phyloP scores from a whole-genome alignment of 495 filamentous ascomycete species.

The Glonium stellatum region DNA sequence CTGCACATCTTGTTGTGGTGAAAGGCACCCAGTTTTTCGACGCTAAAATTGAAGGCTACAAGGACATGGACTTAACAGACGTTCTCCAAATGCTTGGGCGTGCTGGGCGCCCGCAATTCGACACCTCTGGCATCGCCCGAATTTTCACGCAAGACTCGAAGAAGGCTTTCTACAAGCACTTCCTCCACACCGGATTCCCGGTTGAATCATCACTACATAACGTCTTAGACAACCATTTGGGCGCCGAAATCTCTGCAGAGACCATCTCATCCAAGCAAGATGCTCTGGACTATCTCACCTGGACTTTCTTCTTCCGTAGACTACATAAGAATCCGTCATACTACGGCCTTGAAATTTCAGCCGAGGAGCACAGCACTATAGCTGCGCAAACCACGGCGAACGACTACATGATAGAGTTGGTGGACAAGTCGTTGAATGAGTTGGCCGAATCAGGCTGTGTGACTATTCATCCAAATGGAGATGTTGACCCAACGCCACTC shows the following conservation, averaged over 20 bases:
- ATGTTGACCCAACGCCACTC: conserved; percentile 79
- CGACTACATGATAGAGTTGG: conserved; percentile 85
- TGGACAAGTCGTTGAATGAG: conserved; percentile 74
- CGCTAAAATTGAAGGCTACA: conserved; percentile 94
- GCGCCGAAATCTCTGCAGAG: conserved; percentile 87
- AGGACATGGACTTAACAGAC: conserved; percentile 98
- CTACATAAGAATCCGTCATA: conserved; percentile 98
- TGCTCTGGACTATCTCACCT: conserved; percentile 94
- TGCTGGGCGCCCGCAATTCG: conserved; percentile 93
- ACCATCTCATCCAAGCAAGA: conserved; percentile 93
- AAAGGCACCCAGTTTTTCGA: conserved; percentile 99
- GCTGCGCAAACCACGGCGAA: conserved; percentile 77
- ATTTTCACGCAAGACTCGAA: conserved; percentile 97
- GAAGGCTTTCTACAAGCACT: conserved; percentile 99
- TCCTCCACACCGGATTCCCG: conserved; percentile 94
- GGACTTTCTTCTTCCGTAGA: conserved; percentile 98
- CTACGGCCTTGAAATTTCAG: conserved; percentile 90
- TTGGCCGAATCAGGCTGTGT: conserved; percentile 79
- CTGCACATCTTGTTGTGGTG: conserved; percentile 93
- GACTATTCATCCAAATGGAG: conserved; percentile 71
- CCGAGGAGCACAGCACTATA: conserved; percentile 88
- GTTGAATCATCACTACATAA: conserved; percentile 96
- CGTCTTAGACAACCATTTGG: conserved; percentile 93
- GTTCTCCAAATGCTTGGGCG: conserved; percentile 97
- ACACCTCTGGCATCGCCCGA: conserved; percentile 85